Conservation (phyloP, 768 basidiomycete species). For the Mycena galopus region DNA sequence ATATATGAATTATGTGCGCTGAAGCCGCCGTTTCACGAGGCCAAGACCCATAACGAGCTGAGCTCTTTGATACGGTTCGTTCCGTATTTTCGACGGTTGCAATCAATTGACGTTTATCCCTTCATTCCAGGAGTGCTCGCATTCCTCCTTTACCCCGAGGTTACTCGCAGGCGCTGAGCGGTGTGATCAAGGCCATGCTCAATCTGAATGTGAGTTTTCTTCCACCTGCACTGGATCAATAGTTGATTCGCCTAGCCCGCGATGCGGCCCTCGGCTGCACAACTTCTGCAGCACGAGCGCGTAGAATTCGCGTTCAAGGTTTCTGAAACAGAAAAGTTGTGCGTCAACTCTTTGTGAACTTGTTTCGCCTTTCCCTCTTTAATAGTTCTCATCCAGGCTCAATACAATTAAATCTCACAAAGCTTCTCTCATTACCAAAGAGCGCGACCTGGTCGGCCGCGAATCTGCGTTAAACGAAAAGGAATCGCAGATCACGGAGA, state of each 20-base stretch:
- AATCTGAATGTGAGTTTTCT: slow-evolving; percentile 74
- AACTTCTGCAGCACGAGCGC: slow-evolving; percentile 85
- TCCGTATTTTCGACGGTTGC: not conserved
- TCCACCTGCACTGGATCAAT: not conserved
- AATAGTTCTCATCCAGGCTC: slow-evolving; percentile 57
- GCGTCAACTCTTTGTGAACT: slow-evolving; percentile 34
- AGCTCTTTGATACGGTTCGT: slow-evolving; percentile 83
- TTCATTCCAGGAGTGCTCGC: slow-evolving; percentile 76
- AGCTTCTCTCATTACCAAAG: slow-evolving; percentile 64
- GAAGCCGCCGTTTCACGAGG: slow-evolving; percentile 94
- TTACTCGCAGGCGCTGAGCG: slow-evolving; percentile 79
- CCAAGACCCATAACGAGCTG: slow-evolving; percentile 89
- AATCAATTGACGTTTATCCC: not conserved
- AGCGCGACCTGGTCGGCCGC: slow-evolving; percentile 72
- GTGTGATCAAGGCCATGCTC: slow-evolving; percentile 90
- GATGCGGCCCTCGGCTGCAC: slow-evolving; percentile 86
- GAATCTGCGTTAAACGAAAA: slow-evolving; percentile 68
- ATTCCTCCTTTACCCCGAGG: slow-evolving; percentile 90
- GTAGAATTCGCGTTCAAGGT: slow-evolving; percentile 79
- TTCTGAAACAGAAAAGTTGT: slow-evolving; percentile 86
- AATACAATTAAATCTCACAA: slow-evolving; percentile 75
- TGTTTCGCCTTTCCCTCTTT: not conserved
- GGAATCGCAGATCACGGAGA: slow-evolving; percentile 62
- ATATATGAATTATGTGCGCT: slow-evolving; percentile 97
- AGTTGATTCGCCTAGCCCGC: slow-evolving; percentile 68